Percentiles rank a stretch among this genome's conserved stretches.
phyloP scores from a whole-genome alignment of 106 monocot genomes.

The Posidonia australis region DNA sequence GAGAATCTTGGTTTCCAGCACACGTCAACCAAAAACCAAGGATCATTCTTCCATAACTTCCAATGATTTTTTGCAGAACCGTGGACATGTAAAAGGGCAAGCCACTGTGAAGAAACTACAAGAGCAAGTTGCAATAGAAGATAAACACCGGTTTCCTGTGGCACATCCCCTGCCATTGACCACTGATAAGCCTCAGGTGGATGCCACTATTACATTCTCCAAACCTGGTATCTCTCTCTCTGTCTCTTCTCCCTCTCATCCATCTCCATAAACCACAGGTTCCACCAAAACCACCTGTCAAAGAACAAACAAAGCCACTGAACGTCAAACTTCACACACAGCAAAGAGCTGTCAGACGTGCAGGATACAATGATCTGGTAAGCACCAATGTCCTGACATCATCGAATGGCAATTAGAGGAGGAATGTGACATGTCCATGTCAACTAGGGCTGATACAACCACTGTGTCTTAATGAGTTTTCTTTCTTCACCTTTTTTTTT shows the following conservation, averaged over 20 bases:
- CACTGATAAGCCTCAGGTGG: constrained; percentile 1
- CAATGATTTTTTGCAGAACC: not conserved
- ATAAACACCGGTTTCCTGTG: too few species aligned
- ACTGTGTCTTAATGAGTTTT: too few species aligned
- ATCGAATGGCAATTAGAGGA: too few species aligned
- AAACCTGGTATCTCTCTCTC: not conserved
- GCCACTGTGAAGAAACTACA: not conserved
- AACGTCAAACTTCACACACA: constrained; percentile 58
- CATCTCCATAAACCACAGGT: constrained; percentile 12
- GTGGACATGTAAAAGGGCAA: not conserved
- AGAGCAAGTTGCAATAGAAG: not conserved
- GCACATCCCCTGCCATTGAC: not conserved
- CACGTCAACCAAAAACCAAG: too few species aligned
- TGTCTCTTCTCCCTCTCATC: not conserved
- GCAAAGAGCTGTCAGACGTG: constrained; percentile 53
- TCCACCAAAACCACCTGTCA: constrained; percentile 17
- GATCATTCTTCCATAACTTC: not conserved
- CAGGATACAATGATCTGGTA: constrained; percentile 57
- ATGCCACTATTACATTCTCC: not conserved
- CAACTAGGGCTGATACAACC: too few species aligned
- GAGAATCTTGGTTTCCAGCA: too few species aligned
- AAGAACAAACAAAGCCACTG: constrained; percentile 35
- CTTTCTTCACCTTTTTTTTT: not conserved
- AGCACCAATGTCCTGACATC: not conserved
- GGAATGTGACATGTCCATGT: too few species aligned